Evolutionary conservation across 2,329 filamentous ascomycete species (phyloP).

Genomic region (Colletotrichum lini): DNA sequence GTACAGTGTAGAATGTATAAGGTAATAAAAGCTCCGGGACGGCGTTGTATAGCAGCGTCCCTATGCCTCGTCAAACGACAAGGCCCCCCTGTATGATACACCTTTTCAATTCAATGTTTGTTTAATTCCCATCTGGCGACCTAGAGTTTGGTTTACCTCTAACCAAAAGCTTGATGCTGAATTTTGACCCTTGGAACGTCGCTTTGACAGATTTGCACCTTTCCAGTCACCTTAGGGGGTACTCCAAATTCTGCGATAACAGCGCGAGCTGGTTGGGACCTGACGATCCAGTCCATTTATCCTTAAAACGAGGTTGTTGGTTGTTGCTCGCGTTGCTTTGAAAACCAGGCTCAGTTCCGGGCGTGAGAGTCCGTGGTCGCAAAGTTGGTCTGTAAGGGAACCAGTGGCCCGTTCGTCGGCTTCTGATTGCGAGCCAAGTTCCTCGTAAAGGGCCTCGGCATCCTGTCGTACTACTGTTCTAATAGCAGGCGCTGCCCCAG

Average conservation of each 20-base stretch:
- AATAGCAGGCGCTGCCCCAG: neutral
- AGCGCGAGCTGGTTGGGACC: slow-evolving; percentile 38
- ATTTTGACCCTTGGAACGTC: neutral
- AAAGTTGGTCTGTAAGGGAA: slow-evolving; percentile 49
- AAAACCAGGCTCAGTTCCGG: slow-evolving; percentile 1
- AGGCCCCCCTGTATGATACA: slow-evolving; percentile 24
- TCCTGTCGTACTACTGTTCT: slow-evolving; percentile 36
- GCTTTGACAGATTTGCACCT: slow-evolving; percentile 21
- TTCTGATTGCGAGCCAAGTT: slow-evolving; percentile 44
- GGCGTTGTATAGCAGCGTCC: fast-evolving
- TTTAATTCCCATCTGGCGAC: neutral
- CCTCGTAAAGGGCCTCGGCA: slow-evolving; percentile 48
- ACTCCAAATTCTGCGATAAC: slow-evolving; percentile 46
- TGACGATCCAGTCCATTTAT: slow-evolving; percentile 36
- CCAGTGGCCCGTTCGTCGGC: slow-evolving; percentile 42
- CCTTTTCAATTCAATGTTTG: slow-evolving; percentile 25
- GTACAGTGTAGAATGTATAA: too few relatives aligned
- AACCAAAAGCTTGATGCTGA: slow-evolving; percentile 13
- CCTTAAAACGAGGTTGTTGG: too few relatives aligned
- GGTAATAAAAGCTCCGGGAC: too few relatives aligned
- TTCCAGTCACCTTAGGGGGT: slow-evolving; percentile 8
- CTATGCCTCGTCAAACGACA: slow-evolving; percentile 21
- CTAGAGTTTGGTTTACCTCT: slow-evolving; percentile 20
- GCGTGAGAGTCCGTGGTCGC: slow-evolving; percentile 30
- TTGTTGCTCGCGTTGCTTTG: too few relatives aligned